A percentile compares a stretch with the other conserved stretches of the same genome.
Evolutionary conservation across 495 filamentous ascomycete genomes (phyloP).

Genomic region (Aspergillus baeticus): DNA sequence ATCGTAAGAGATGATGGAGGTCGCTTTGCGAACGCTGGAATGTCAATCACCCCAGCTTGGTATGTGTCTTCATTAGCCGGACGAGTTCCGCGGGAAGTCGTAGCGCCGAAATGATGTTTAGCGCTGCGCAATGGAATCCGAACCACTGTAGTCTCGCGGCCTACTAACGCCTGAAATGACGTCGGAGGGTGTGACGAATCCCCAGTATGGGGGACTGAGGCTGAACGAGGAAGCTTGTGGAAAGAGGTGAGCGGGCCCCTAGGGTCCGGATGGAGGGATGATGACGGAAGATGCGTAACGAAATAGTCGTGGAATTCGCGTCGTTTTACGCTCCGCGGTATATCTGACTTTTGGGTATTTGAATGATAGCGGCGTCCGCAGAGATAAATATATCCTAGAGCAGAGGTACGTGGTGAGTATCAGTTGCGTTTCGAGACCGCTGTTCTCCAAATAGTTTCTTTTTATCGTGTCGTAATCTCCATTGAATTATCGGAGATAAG

Average conservation of each 20-base stretch:
- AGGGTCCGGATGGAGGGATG: slow-evolving; percentile 88
- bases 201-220: slow-evolving; percentile 74
- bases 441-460: not conserved
- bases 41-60: slow-evolving; percentile 89
- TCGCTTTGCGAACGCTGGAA: slow-evolving; percentile 88
- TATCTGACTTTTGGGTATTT: slow-evolving; percentile 17
- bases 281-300: slow-evolving; percentile 90
- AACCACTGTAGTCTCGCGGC: slow-evolving; percentile 88
- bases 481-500: slow-evolving; percentile 23
- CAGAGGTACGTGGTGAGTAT: not conserved
- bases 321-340: slow-evolving; percentile 25
- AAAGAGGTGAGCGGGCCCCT: slow-evolving; percentile 52
- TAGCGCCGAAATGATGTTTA: slow-evolving; percentile 91
- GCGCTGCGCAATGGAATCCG: slow-evolving; percentile 92
- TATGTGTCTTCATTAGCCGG: slow-evolving; percentile 91
- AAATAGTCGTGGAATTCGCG: slow-evolving; percentile 93
- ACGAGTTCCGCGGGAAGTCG: slow-evolving; percentile 74
- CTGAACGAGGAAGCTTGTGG: slow-evolving; percentile 81
- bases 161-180: slow-evolving; percentile 53
- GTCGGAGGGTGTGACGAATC: slow-evolving; percentile 54
- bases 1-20: slow-evolving; percentile 68
- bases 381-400: slow-evolving; percentile 11
- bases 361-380: slow-evolving; percentile 23
- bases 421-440: not conserved
- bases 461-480: slow-evolving; percentile 4